These are phyloP conservation scores for Pseudognaphalium luteoalbum DNA, from an alignment of 129 eudicot species.

Conservation along the genomic window DNA sequence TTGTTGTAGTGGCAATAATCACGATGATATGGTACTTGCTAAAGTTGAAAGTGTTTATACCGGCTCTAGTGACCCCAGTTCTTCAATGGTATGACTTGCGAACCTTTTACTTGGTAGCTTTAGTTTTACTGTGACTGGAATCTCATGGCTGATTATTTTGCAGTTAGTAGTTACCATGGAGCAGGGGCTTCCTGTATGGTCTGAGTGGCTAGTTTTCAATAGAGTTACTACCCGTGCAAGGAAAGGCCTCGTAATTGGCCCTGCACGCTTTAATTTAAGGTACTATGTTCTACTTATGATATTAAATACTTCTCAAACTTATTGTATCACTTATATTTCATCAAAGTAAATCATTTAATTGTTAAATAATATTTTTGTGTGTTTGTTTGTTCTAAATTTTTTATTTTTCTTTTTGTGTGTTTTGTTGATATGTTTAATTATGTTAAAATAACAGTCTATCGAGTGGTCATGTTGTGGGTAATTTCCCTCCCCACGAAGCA, in stretches of 20 bases:
- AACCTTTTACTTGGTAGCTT: background rate
- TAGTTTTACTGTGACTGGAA: conserved; percentile 5
- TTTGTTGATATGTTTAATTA: conserved; percentile 14
- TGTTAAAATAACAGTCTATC: conserved; percentile 50
- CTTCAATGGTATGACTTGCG: conserved; percentile 69
- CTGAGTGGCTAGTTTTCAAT: conserved; percentile 86
- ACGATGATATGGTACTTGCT: conserved; percentile 86
- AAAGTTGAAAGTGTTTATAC: conserved; percentile 89
- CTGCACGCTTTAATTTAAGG: conserved; percentile 64
- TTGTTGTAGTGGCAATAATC: conserved; percentile 78
- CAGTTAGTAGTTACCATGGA: conserved; percentile 96
- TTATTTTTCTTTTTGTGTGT: background rate
- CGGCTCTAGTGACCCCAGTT: conserved; percentile 80
- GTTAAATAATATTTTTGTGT: too few relatives aligned
- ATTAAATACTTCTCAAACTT: background rate
- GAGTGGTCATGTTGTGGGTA: conserved; percentile 95
- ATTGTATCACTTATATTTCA: background rate
- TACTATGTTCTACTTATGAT: conserved; percentile 23
- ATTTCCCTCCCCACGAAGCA: conserved; percentile 98
- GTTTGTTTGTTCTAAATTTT: too few relatives aligned
- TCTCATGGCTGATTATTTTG: conserved; percentile 18
- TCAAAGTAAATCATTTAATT: background rate
- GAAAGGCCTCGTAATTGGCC: conserved; percentile 74
- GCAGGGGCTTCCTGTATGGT: conserved; percentile 87
- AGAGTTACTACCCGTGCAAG: conserved; percentile 88